Base-by-base conservation (phyloP, 176 grass and related monocot species). In the Rhipidocladum racemiflorum region DNA sequence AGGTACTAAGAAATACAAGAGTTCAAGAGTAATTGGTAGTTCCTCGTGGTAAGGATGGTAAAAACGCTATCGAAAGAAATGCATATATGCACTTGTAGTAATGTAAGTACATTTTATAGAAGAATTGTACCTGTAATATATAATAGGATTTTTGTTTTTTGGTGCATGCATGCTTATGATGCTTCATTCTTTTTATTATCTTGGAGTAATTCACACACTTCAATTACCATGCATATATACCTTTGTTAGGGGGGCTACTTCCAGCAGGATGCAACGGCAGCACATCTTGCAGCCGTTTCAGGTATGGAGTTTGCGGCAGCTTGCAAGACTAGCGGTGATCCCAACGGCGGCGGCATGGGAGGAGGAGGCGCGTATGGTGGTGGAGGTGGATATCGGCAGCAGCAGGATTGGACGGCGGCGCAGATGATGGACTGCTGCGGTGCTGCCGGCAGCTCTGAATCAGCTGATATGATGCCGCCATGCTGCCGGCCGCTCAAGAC, bases 401-500 rank as follows among this genome's bases (percentile, higher is more conserved):
- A 23, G 1, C 30, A 57, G 53, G 74, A 86, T 78, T 91, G 88
- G 86, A 84, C 69, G 50, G 60, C 17, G 74, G 77, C 53, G 45
- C n/a, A 72, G 36, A 59, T 76, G 39, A 81, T 85, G 82, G 74
- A 79, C 30, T 77, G 51, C 36, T 42, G 61, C 50, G 30, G 69
- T 51, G 50, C 78, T 3, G 74, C 64, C 0, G 74, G 74, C 53
- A 85, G 74, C 73, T 85, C 83, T 24, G 81, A 74, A 49, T 20
- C 77, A 50, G 8, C 64, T 75, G 34, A 77, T 29, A 30, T 62
- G 64, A 62, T 63, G 15, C 88, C 91, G 12, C 87, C 89, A n/a
- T 90, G 90, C 65, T 94, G 88, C 83, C 82, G 84, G 46, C 80
- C 84, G 76, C 92, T 90, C 24, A 92, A 85, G 71, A 97, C 95